These are phyloP conservation scores for Ceratobasidium sp. DNA, from an alignment of 1,284 basidiomycete genomes.

Conservation along the genomic window DNA sequence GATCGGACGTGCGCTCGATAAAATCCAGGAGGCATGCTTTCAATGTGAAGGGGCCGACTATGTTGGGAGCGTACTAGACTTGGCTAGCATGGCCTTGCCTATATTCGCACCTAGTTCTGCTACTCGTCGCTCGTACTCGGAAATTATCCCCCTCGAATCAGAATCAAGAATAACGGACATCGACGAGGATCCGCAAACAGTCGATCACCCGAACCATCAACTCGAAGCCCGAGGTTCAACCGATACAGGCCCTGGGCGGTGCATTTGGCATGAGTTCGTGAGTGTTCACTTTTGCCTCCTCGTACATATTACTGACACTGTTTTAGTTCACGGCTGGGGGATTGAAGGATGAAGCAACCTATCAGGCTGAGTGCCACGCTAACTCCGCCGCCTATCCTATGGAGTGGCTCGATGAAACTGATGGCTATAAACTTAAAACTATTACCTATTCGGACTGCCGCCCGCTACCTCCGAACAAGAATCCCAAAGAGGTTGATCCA, in stretches of 20 bases:
- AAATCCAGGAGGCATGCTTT: conserved; percentile 18
- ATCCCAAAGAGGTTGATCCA: not conserved
- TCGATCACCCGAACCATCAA: too few relatives aligned
- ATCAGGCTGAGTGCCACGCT: conserved; percentile 3
- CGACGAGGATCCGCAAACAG: not conserved
- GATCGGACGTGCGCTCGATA: conserved; percentile 26
- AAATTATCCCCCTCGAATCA: not conserved
- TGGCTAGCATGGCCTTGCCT: conserved; percentile 1
- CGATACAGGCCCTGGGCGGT: not conserved
- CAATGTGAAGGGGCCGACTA: conserved; percentile 8
- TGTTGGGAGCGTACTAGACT: not conserved
- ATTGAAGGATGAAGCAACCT: conserved; percentile 7
- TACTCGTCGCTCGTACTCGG: not conserved
- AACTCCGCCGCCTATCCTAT: conserved; percentile 19
- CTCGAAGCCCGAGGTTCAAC: not conserved
- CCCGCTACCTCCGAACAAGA: not conserved
- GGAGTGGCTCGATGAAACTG: not conserved
- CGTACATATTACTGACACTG: not conserved
- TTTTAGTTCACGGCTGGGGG: not conserved
- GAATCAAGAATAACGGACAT: not conserved
- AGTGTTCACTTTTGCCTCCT: not conserved
- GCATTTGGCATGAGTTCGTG: not conserved
- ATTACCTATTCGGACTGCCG: conserved; percentile 22
- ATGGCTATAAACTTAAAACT: not conserved
- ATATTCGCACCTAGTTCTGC: not conserved